Percentiles rank a stretch among this genome's conserved stretches.
These are phyloP conservation scores for Eucalyptus caleyi DNA, from an alignment of 345 rosid genomes.

Conservation along the genomic window DNA sequence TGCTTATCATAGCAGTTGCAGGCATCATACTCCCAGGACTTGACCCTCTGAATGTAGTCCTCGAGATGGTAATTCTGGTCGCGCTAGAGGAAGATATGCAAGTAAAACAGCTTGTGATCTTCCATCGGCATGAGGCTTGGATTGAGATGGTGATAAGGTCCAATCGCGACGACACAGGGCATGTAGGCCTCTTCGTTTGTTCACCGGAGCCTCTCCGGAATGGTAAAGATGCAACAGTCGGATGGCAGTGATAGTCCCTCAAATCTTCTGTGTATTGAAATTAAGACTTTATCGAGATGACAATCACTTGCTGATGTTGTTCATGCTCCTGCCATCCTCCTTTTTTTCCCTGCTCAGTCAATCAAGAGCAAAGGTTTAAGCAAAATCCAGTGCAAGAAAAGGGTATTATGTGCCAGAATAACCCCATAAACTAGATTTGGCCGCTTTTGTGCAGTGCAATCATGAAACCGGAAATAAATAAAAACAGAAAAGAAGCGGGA, in stretches of 20 bases:
- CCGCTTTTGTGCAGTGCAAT: background rate
- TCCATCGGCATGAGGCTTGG: background rate
- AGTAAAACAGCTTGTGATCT: background rate
- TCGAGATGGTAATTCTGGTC: background rate
- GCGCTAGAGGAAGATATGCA: background rate
- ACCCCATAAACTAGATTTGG: background rate
- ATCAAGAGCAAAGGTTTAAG: background rate
- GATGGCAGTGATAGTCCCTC: background rate
- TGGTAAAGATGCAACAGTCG: background rate
- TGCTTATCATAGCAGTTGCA: too few relatives aligned
- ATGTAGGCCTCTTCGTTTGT: background rate
- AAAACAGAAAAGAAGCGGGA: background rate
- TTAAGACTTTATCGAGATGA: background rate
- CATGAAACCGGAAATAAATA: background rate
- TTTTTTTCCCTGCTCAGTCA: background rate
- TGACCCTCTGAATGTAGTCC: too few relatives aligned
- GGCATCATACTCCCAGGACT: too few relatives aligned
- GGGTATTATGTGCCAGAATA: background rate
- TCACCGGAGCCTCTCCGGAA: rapidly evolving
- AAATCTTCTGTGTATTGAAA: background rate
- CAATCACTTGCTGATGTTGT: background rate
- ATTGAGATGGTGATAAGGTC: background rate
- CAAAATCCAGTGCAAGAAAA: background rate
- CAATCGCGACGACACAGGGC: rapidly evolving
- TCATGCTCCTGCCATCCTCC: background rate